These are phyloP conservation scores for Lecanicillium sp. DNA, from an alignment of 2,329 filamentous ascomycete genomes.

Conservation along the genomic window DNA sequence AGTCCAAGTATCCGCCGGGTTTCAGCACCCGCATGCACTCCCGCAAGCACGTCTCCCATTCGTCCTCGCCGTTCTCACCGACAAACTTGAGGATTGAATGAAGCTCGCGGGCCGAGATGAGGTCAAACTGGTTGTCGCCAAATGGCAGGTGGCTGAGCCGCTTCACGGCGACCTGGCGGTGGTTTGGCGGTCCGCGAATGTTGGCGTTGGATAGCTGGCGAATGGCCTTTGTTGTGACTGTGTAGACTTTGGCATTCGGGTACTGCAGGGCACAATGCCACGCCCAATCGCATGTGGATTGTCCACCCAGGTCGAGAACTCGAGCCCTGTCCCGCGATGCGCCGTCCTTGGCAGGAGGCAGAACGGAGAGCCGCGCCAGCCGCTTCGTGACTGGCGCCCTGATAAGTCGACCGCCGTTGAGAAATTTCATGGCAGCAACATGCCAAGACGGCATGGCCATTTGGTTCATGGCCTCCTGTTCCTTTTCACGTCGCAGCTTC, in stretches of 20 bases:
- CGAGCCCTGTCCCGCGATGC: slow-evolving; percentile 47
- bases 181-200: slow-evolving; percentile 78
- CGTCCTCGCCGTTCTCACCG: slow-evolving; percentile 62
- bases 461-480: slow-evolving; percentile 72
- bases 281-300: slow-evolving; percentile 84
- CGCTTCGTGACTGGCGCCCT: slow-evolving; percentile 56
- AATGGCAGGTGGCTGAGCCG: slow-evolving; percentile 79
- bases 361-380: slow-evolving; percentile 46
- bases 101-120: slow-evolving; percentile 82
- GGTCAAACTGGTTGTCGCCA: slow-evolving; percentile 76
- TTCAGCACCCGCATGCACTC: slow-evolving; percentile 91
- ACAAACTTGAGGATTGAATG: slow-evolving; percentile 75
- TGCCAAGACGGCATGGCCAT: slow-evolving; percentile 55
- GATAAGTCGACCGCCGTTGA: slow-evolving; percentile 59
- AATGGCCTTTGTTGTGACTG: slow-evolving; percentile 68
- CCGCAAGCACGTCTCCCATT: slow-evolving; percentile 76
- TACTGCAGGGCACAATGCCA: slow-evolving; percentile 88
- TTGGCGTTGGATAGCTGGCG: slow-evolving; percentile 65
- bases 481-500: slow-evolving; percentile 62
- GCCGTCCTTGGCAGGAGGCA: slow-evolving; percentile 35
- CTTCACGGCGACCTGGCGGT: slow-evolving; percentile 72
- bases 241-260: slow-evolving; percentile 79
- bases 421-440: slow-evolving; percentile 50
- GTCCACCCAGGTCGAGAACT: slow-evolving; percentile 81
- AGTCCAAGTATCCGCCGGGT: slow-evolving; percentile 88